These are phyloP conservation scores for Flaveria robusta DNA, from an alignment of 129 eudicot genomes.

Conservation along the genomic window DNA sequence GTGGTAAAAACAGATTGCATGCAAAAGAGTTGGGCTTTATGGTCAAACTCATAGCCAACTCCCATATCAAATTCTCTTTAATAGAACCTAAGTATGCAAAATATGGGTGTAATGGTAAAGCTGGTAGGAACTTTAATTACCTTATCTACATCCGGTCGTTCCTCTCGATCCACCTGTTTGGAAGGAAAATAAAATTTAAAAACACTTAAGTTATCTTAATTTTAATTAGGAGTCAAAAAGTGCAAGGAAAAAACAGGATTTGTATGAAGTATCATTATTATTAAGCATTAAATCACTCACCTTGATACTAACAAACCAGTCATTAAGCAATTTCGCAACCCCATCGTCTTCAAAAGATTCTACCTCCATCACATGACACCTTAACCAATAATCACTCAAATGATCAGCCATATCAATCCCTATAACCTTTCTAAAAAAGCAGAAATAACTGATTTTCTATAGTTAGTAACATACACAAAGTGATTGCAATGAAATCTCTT, in stretches of 20 bases:
- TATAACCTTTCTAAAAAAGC: background rate
- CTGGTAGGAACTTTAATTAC: constrained; percentile 31
- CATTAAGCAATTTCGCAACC: constrained; percentile 84
- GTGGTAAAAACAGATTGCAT: background rate
- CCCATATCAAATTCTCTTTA: background rate
- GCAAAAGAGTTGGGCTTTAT: constrained; percentile 4
- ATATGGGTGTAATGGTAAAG: background rate
- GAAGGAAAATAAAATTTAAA: constrained; percentile 4
- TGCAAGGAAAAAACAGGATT: background rate
- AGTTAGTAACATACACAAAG: background rate
- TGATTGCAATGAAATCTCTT: background rate
- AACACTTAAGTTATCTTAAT: background rate
- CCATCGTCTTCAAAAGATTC: constrained; percentile 92
- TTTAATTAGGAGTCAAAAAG: constrained; percentile 6
- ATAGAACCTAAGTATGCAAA: background rate
- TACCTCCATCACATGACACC: constrained; percentile 99
- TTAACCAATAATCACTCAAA: constrained; percentile 26
- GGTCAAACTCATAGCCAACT: constrained; percentile 5
- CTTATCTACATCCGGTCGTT: constrained; percentile 98
- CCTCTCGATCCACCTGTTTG: constrained; percentile 94
- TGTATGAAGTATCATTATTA: background rate
- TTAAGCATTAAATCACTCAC: constrained; percentile 33
- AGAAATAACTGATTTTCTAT: background rate
- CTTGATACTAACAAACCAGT: constrained; percentile 90
- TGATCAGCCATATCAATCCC: background rate